phyloP scores from a whole-genome alignment of 1,139 yeast genomes.

The Geotrichum candidum region DNA sequence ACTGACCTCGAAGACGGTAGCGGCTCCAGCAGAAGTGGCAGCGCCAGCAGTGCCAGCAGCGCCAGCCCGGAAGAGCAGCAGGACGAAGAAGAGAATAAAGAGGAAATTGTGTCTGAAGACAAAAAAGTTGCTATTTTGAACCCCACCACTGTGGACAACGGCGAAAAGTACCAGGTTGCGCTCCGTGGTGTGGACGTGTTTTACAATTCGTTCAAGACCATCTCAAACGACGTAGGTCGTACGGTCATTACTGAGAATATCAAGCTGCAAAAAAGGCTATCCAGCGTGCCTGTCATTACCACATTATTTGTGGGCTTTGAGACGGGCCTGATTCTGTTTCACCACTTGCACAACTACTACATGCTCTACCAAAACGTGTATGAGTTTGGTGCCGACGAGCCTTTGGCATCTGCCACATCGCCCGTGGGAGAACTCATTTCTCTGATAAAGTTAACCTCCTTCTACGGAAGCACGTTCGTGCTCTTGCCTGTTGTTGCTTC shows the following conservation, averaged over 20 bases:
- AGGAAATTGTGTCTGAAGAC: neutral
- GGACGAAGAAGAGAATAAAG: neutral
- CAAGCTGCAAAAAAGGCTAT: slow-evolving; percentile 1
- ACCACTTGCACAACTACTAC: neutral
- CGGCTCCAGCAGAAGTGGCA: neutral
- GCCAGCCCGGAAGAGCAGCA: neutral
- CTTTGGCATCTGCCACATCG: neutral
- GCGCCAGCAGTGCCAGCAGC: neutral
- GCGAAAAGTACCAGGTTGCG: neutral
- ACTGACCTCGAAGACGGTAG: neutral
- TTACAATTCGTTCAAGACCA: neutral
- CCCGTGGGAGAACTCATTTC: neutral
- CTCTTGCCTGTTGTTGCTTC: neutral
- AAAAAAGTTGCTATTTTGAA: neutral
- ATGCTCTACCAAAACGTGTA: neutral
- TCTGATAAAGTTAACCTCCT: neutral
- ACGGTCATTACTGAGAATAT: neutral
- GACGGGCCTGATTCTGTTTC: neutral
- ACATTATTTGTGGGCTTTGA: neutral
- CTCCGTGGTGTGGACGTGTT: neutral
- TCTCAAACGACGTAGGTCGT: neutral
- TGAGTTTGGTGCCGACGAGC: neutral
- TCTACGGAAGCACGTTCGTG: neutral
- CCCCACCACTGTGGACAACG: neutral
- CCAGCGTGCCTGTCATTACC: neutral